A percentile compares a stretch with the other conserved stretches of the same genome.
These are phyloP conservation scores for Salvia miltiorrhiza DNA, from an alignment of 257 asterid species.

Conservation along the genomic window DNA sequence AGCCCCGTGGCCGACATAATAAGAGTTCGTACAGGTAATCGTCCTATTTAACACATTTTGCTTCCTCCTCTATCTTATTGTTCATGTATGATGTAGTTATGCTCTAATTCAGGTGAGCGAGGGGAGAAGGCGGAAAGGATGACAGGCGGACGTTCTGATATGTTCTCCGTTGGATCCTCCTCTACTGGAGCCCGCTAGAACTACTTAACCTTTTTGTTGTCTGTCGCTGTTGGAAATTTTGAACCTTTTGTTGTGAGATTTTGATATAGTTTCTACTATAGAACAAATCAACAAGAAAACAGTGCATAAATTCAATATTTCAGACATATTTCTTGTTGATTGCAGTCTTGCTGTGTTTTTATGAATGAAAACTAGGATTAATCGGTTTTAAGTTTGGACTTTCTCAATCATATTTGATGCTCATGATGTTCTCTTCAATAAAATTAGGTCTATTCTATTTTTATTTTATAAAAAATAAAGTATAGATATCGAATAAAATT, in stretches of 20 bases:
- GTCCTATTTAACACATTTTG: not conserved
- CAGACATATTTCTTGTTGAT: not conserved
- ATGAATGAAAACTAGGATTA: not conserved
- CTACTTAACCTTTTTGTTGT: not conserved
- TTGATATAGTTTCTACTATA: not conserved
- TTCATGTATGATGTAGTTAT: not conserved
- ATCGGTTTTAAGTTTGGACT: not conserved
- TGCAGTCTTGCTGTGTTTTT: not conserved
- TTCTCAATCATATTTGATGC: not conserved
- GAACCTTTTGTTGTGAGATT: not conserved
- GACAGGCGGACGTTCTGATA: constrained; percentile 78
- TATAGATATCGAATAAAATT: no score
- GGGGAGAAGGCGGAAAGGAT: constrained; percentile 89
- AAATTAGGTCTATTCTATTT: no score
- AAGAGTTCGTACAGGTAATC: constrained; percentile 89
- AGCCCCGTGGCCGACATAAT: constrained; percentile 74
- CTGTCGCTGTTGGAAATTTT: not conserved
- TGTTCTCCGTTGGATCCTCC: constrained; percentile 38
- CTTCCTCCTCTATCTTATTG: not conserved
- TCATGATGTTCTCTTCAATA: not conserved
- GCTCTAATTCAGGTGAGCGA: constrained; percentile 62
- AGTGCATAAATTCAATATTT: not conserved
- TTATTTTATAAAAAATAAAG: no score
- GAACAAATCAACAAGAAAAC: not conserved
- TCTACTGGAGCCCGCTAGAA: constrained; percentile 21